These are phyloP conservation scores for Podospora bellae-mahoneyi DNA, from an alignment of 495 filamentous ascomycete genomes.

Conservation along the genomic window DNA sequence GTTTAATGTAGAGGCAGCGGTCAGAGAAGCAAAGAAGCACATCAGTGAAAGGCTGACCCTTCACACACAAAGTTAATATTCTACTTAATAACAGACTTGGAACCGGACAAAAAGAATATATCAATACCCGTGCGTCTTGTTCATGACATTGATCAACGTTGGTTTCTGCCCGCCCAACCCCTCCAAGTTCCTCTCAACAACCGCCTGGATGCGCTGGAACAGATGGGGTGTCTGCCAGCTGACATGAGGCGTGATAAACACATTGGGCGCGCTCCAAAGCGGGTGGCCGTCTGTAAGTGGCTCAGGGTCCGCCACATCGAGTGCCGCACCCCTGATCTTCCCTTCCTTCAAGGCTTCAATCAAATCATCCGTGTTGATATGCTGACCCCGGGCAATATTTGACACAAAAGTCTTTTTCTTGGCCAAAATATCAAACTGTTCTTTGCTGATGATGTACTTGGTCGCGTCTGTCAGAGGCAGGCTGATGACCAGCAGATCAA, in stretches of 20 bases:
- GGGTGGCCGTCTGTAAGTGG: slow-evolving; percentile 67
- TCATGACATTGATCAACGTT: slow-evolving; percentile 35
- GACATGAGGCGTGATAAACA: slow-evolving; percentile 76
- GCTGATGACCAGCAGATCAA: slow-evolving; percentile 73
- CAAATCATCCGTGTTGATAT: slow-evolving; percentile 68
- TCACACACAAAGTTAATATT: no score
- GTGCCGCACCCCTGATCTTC: slow-evolving; percentile 64
- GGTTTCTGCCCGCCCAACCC: slow-evolving; percentile 24
- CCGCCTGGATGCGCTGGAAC: slow-evolving; percentile 54
- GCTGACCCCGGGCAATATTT: slow-evolving; percentile 71
- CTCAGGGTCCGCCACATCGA: slow-evolving; percentile 88
- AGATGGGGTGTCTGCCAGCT: slow-evolving; percentile 61
- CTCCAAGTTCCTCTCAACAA: slow-evolving; percentile 43
- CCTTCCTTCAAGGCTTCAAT: slow-evolving; percentile 57
- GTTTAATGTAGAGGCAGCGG: slow-evolving; percentile 12
- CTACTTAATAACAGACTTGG: not conserved
- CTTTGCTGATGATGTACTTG: slow-evolving; percentile 54
- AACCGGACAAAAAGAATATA: not conserved
- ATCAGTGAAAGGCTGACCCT: no score
- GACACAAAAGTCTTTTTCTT: slow-evolving; percentile 59
- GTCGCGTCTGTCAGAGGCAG: slow-evolving; percentile 72
- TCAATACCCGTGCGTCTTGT: slow-evolving; percentile 33
- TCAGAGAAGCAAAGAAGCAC: slow-evolving; percentile 5
- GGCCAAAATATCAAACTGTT: slow-evolving; percentile 65
- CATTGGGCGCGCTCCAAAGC: slow-evolving; percentile 70